Conservation (phyloP, 805 yeast species). For the Teunomyces panamensis region DNA sequence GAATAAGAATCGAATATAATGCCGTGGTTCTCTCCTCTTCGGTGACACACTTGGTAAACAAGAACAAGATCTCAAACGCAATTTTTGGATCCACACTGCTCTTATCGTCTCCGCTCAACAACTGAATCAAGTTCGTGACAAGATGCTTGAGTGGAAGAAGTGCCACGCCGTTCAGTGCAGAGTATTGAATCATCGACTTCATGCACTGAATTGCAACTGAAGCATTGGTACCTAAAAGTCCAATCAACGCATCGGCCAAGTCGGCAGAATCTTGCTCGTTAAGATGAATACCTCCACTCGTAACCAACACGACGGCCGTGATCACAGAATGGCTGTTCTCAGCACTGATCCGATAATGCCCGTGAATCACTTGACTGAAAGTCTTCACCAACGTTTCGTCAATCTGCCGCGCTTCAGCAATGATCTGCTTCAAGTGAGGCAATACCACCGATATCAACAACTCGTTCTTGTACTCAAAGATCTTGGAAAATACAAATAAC, state of each 20-base stretch:
- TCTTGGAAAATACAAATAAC: conserved; percentile 57
- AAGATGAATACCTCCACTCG: conserved; percentile 32
- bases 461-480: conserved; percentile 45
- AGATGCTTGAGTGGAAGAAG: conserved; percentile 43
- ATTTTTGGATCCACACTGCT: conserved; percentile 16
- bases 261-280: conserved; percentile 19
- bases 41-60: conserved; percentile 37
- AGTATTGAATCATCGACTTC: conserved; percentile 48
- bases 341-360: conserved; percentile 15
- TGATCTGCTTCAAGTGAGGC: conserved; percentile 36
- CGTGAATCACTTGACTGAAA: conserved; percentile 24
- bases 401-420: conserved; percentile 19
- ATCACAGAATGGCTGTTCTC: conserved; percentile 26
- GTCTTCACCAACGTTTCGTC: conserved; percentile 20
- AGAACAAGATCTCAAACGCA: conserved; percentile 48
- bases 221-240: conserved; percentile 18
- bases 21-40: conserved; percentile 29
- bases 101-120: conserved; percentile 15
- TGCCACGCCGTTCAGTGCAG: conserved; percentile 21
- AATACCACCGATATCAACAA: conserved; percentile 48
- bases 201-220: conserved; percentile 52
- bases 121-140: conserved; percentile 43
- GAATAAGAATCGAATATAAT: conserved; percentile 32
- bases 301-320: conserved; percentile 33
- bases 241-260: conserved; percentile 23